Base-by-base conservation (phyloP, 2,329 filamentous ascomycete species). In the Decorospora gaudefroyi region DNA sequence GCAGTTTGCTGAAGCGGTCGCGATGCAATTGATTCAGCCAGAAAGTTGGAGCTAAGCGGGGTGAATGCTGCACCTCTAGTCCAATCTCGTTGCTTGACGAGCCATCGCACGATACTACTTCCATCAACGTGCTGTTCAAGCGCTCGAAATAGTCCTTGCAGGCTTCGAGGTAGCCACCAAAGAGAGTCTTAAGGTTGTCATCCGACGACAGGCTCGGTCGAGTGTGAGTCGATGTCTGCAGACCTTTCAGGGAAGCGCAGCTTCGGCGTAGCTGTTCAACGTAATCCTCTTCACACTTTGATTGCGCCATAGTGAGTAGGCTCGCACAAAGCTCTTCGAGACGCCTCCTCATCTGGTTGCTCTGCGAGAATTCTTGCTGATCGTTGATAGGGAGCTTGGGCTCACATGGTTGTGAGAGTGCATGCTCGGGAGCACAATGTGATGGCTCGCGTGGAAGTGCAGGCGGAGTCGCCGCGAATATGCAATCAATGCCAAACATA, bases 21-120 rank as follows among this genome's bases (percentile, higher is more conserved):
- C 30, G 30, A 21, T 61, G 37, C 10, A 68, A 40, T 22, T 61
- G 54, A 11, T 40, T 27, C 5, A 68, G 44, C 52, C 61, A 61
- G 16, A 60, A 61, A 4, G 29, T 50, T 17, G 60, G 55, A 7
- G 51, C 50, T 8, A 55, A 25, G 0, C 64, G 55, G 5, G 57
- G 59, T 9, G 35, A 43, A 11, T 56, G 43, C 9, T 37, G 26
- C 31, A 10, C 35, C 12, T 4, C 17, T 10, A 23, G 21, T 23
- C 4, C 21, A 23, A 23, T 23, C 21, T 23, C 21, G 21, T 23
- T 23, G 21, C 21, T 23, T 23, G 21, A 23, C 21, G 21, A 23
- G 21, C 21, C 21, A 23, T 23, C 21, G 21, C 21, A 10, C 21
- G 21, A 23, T 23, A 23, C 21, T 23, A 23, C 21, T 23, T 23